Conservation (phyloP, 2,329 filamentous ascomycete genomes). For the Trichoderma cornu-damae region DNA sequence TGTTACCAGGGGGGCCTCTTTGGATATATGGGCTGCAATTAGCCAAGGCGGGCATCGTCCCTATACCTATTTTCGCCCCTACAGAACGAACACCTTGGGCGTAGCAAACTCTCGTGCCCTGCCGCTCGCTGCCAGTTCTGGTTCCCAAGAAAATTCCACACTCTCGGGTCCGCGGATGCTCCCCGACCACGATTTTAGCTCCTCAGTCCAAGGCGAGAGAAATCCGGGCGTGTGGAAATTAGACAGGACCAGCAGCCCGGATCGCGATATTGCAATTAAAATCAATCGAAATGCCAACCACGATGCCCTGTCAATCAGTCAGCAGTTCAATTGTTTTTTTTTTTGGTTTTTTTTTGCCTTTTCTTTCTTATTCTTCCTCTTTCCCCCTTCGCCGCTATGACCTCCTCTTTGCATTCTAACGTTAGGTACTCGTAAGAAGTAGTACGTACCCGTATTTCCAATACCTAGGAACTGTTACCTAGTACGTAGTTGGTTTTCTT, state of each 20-base stretch:
- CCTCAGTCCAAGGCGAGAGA: not conserved
- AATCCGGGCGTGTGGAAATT: conserved; percentile 18
- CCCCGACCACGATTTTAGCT: conserved; percentile 15
- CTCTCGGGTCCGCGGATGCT: conserved; percentile 15
- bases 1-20: too few species aligned
- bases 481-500: too few species aligned
- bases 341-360: not conserved
- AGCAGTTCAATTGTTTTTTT: not conserved
- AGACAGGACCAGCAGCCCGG: conserved; percentile 7
- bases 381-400: not conserved
- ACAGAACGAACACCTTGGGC: not conserved
- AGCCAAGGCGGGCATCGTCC: not conserved
- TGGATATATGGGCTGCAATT: not conserved
- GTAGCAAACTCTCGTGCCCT: too few species aligned
- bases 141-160: conserved; percentile 9
- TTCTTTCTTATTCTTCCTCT: not conserved
- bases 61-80: conserved; percentile 3
- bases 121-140: too few species aligned
- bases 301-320: not conserved
- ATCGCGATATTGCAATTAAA: conserved; percentile 14
- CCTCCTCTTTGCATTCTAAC: not conserved
- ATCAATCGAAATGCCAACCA: not conserved
- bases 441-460: too few species aligned
- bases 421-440: too few species aligned
- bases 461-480: too few species aligned